Conservation (phyloP, 1,284 basidiomycete species). For the Marasmius fiardii region DNA sequence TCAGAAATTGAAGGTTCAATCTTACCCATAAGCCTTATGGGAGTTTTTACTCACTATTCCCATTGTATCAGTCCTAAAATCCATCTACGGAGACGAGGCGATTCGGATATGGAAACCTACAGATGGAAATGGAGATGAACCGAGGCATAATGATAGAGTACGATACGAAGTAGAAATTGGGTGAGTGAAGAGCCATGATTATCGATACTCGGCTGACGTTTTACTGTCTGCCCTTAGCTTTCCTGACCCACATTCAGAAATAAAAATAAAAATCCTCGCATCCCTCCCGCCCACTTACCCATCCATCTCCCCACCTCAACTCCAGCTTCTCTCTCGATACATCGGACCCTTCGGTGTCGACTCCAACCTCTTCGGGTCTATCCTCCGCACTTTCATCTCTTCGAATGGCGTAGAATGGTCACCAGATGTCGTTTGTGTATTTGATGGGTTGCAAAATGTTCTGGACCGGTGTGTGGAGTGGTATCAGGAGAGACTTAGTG, state of each 20-base stretch:
- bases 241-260: conserved; percentile 53
- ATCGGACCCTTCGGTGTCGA: conserved; percentile 79
- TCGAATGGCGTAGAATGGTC: conserved; percentile 71
- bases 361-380: conserved; percentile 67
- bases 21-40: background rate
- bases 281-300: conserved; percentile 78
- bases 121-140: background rate
- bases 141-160: conserved; percentile 31
- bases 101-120: conserved; percentile 52
- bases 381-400: conserved; percentile 83
- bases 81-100: conserved; percentile 77
- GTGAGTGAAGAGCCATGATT: conserved; percentile 27
- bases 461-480: conserved; percentile 64
- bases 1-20: conserved; percentile 67
- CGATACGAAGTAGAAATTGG: conserved; percentile 64
- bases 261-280: conserved; percentile 64
- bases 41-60: conserved; percentile 14
- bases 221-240: conserved; percentile 31
- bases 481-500: conserved; percentile 65
- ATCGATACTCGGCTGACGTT: conserved; percentile 4
- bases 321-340: conserved; percentile 85
- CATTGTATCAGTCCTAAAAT: conserved; percentile 58
- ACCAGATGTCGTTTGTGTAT: conserved; percentile 77
- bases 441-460: conserved; percentile 84
- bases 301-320: conserved; percentile 65